Evolutionary conservation across 2,329 filamentous ascomycete species (phyloP).

Genomic region (Cladosporium sp.): DNA sequence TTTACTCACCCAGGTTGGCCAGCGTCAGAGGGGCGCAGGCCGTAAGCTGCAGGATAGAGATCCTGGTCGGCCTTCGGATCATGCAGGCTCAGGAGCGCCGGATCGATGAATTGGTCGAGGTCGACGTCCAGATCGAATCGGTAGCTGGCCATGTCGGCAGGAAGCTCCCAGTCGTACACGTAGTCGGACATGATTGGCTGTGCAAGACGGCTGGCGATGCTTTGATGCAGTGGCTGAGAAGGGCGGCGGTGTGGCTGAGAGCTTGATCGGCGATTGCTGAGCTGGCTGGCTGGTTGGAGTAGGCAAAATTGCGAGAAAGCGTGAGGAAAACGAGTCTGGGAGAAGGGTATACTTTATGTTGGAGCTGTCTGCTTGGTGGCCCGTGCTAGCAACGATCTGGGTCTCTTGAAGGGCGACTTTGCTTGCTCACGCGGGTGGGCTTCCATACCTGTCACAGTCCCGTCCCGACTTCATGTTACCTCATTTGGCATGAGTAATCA

Average conservation of each 20-base stretch:
- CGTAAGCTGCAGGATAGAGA: not conserved
- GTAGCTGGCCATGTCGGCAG: not conserved
- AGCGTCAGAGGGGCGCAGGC: not conserved
- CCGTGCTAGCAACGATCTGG: not conserved
- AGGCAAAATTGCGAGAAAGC: not conserved
- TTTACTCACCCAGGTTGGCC: slow-evolving; percentile 6
- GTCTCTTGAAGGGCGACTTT: not conserved
- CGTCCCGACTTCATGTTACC: not conserved
- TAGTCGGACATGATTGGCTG: slow-evolving; percentile 5
- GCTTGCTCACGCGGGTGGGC: not conserved
- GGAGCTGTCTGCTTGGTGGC: not conserved
- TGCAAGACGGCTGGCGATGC: not conserved
- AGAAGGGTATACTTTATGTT: not conserved
- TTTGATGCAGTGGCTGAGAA: not conserved
- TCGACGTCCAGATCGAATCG: not conserved
- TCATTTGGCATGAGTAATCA: slow-evolving; percentile 20
- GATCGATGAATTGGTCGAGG: not conserved
- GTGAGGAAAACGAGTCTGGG: not conserved
- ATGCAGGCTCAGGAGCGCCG: not conserved
- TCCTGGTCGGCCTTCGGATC: not conserved
- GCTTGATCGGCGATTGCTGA: not conserved
- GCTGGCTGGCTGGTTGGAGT: not conserved
- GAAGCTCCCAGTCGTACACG: not conserved
- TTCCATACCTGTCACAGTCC: not conserved
- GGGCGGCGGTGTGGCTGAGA: not conserved